Conservation (phyloP, 2,329 filamentous ascomycete species). For the Pseudopyrenochaeta lycopersici region DNA sequence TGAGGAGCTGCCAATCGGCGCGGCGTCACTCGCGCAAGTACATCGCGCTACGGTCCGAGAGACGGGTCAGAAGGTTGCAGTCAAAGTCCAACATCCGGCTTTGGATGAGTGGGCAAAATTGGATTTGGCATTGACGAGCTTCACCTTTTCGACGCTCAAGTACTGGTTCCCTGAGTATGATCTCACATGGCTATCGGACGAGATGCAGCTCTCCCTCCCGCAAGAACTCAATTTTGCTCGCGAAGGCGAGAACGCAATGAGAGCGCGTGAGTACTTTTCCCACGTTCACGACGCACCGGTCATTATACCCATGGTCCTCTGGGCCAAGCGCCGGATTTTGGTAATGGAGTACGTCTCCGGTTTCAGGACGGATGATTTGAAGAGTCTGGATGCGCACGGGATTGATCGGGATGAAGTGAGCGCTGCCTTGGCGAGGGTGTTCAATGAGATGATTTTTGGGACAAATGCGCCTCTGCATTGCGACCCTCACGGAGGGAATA, state of each 20-base stretch:
- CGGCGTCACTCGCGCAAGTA: slow-evolving; percentile 93
- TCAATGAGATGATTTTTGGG: slow-evolving; percentile 99
- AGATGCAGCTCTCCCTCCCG: slow-evolving; percentile 91
- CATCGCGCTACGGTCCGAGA: slow-evolving; percentile 86
- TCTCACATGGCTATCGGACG: slow-evolving; percentile 90
- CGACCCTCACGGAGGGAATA: slow-evolving; percentile 95
- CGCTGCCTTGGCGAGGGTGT: slow-evolving; percentile 86
- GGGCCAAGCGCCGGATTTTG: slow-evolving; percentile 86
- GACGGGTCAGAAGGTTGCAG: slow-evolving; percentile 85
- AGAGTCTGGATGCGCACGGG: slow-evolving; percentile 81
- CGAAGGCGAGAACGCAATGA: slow-evolving; percentile 84
- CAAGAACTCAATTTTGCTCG: slow-evolving; percentile 89
- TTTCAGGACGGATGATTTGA: slow-evolving; percentile 85
- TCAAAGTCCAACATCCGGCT: slow-evolving; percentile 94
- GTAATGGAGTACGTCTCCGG: slow-evolving; percentile 96
- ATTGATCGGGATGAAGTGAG: slow-evolving; percentile 97
- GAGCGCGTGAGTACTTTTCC: slow-evolving; percentile 82
- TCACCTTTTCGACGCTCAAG: slow-evolving; percentile 90
- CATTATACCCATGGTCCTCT: slow-evolving; percentile 87
- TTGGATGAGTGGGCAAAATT: slow-evolving; percentile 90
- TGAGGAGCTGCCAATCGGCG: slow-evolving; percentile 80
- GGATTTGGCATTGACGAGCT: slow-evolving; percentile 84
- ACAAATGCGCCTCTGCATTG: slow-evolving; percentile 89
- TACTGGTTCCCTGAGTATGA: slow-evolving; percentile 98
- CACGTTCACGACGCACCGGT: slow-evolving; percentile 78